phyloP scores from a whole-genome alignment of 116 monocot species.

The Phalaenopsis hybrid region DNA sequence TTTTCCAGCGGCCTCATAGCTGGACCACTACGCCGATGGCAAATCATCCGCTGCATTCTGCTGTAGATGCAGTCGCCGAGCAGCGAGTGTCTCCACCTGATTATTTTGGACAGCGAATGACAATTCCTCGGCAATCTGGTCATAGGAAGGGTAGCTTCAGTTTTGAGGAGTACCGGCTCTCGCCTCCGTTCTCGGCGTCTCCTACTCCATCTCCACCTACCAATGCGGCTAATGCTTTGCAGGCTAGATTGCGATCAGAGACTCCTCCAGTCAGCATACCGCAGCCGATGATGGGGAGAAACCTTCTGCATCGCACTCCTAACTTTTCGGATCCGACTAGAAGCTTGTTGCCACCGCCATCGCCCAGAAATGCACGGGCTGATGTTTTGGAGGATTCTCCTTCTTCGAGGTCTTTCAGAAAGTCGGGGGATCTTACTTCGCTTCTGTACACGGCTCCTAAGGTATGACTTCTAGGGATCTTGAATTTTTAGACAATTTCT shows the following conservation, averaged over 20 bases:
- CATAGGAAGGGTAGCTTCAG: conserved; percentile 28
- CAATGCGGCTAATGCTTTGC: conserved; percentile 26
- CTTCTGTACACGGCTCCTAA: conserved; percentile 36
- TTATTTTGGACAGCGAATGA: conserved; percentile 20
- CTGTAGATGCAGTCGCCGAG: conserved; percentile 9
- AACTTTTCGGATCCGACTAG: conserved; percentile 58
- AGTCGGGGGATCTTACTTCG: conserved; percentile 42
- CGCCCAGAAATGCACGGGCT: conserved; percentile 42
- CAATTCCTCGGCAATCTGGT: conserved; percentile 4
- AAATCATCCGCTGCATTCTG: conserved; percentile 22
- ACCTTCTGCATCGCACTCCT: conserved; percentile 22
- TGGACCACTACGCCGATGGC: conserved; percentile 42
- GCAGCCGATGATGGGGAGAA: conserved; percentile 22
- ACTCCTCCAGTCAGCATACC: conserved; percentile 79
- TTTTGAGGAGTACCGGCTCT: conserved; percentile 40
- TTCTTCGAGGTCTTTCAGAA: conserved; percentile 49
- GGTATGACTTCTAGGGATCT: conserved; percentile 27
- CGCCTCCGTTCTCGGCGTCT: conserved; percentile 62
- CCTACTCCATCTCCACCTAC: conserved; percentile 71
- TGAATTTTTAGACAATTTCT: background rate
- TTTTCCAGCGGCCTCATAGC: conserved; percentile 52
- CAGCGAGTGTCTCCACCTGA: conserved; percentile 12
- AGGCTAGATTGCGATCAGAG: conserved; percentile 34
- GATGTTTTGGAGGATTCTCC: conserved; percentile 48
- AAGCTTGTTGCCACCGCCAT: conserved; percentile 58